Percentiles rank a stretch among this genome's conserved stretches.
phyloP scores from a whole-genome alignment of 2,329 filamentous ascomycete species.

The Hymenoscyphus linearis region DNA sequence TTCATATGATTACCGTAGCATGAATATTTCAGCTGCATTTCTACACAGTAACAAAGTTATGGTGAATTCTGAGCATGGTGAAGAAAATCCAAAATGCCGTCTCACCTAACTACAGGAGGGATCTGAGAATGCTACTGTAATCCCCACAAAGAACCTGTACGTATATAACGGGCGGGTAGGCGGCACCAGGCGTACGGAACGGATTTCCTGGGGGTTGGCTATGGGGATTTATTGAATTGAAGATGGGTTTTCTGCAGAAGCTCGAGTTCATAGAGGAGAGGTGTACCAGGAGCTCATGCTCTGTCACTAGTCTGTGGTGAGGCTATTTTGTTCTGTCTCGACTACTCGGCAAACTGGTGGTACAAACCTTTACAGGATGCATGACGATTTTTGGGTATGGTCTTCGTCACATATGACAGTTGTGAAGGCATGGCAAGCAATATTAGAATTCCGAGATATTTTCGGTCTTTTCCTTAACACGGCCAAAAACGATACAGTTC shows the following conservation, averaged over 20 bases:
- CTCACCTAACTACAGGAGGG: too few relatives aligned
- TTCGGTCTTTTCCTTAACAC: slow-evolving; percentile 55
- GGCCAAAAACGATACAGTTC: slow-evolving; percentile 51
- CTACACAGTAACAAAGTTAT: too few relatives aligned
- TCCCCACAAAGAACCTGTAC: too few relatives aligned
- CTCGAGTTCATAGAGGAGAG: slow-evolving; percentile 46
- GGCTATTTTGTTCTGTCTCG: slow-evolving; percentile 56
- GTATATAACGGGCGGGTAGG: too few relatives aligned
- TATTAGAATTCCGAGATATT: slow-evolving; percentile 47
- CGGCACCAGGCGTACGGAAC: slow-evolving; percentile 56
- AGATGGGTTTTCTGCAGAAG: slow-evolving; percentile 42
- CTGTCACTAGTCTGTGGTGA: slow-evolving; percentile 58
- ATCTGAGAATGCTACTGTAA: too few relatives aligned
- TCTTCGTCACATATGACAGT: slow-evolving; percentile 44
- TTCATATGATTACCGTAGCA: too few relatives aligned
- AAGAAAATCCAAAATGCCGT: too few relatives aligned
- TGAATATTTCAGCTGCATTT: too few relatives aligned
- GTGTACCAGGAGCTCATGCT: slow-evolving; percentile 54
- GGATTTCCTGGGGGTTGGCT: slow-evolving; percentile 57
- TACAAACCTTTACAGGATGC: slow-evolving; percentile 52
- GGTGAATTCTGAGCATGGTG: too few relatives aligned
- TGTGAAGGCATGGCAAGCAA: slow-evolving; percentile 53
- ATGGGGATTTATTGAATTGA: slow-evolving; percentile 49
- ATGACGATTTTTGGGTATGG: slow-evolving; percentile 67
- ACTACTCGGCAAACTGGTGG: slow-evolving; percentile 60